Conservation (phyloP, 2,329 filamentous ascomycete species). For the Acrodontium crateriforme region DNA sequence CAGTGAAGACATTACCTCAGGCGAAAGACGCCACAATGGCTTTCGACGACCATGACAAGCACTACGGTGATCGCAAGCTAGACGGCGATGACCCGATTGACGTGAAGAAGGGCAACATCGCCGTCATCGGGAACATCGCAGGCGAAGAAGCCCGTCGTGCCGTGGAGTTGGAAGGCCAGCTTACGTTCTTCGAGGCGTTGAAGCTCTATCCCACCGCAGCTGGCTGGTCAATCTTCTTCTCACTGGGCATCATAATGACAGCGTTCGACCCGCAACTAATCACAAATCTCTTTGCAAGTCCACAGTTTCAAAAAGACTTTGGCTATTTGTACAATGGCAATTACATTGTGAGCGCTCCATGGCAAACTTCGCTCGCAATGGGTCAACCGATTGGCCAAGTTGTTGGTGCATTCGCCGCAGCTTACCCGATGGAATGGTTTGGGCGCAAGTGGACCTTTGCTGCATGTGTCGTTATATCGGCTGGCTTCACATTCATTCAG, state of each 20-base stretch:
- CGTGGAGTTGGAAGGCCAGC: conserved; percentile 14
- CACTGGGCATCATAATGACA: conserved; percentile 46
- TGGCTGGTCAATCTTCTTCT: conserved; percentile 46
- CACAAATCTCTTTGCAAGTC: conserved; percentile 47
- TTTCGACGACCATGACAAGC: background rate
- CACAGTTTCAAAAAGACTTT: conserved; percentile 44
- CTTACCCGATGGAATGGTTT: conserved; percentile 22
- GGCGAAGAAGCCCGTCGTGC: conserved; percentile 15
- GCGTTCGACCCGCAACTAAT: conserved; percentile 11
- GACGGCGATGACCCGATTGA: conserved; percentile 1
- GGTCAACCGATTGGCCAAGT: conserved; percentile 45
- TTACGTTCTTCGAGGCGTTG: conserved; percentile 21
- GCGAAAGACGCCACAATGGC: background rate
- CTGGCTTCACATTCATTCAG: conserved; percentile 45
- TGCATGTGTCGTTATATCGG: conserved; percentile 24
- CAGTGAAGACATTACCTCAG: background rate
- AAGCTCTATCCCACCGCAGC: conserved; percentile 33
- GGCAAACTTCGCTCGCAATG: conserved; percentile 30
- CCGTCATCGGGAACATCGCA: conserved; percentile 14
- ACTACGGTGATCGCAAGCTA: background rate
- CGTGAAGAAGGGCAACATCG: conserved; percentile 11
- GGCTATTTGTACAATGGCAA: conserved; percentile 35
- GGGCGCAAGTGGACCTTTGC: conserved; percentile 20
- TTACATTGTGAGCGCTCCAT: conserved; percentile 25
- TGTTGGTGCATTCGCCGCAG: conserved; percentile 35